A percentile compares a stretch with the other conserved stretches of the same genome.
Conservation (phyloP, 441 rosid genomes). For the Lepidium campestre region DNA sequence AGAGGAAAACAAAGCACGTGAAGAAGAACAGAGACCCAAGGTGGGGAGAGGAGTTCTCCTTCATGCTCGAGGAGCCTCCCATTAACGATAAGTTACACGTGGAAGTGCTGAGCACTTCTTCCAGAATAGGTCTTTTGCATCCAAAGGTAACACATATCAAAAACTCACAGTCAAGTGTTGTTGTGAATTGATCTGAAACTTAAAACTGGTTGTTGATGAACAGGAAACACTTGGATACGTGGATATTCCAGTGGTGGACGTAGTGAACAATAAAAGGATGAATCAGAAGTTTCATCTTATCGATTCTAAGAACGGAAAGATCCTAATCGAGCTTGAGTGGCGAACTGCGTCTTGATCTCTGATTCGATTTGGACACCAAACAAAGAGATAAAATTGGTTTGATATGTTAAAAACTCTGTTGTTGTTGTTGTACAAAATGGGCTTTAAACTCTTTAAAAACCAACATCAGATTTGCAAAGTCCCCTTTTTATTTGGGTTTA, state of each 20-base stretch:
- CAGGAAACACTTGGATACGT: conserved; percentile 83
- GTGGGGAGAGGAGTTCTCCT: conserved; percentile 88
- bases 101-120: conserved; percentile 76
- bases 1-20: conserved; percentile 73
- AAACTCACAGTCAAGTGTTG: not conserved
- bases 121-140: conserved; percentile 81
- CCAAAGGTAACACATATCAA: conserved; percentile 51
- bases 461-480: conserved; percentile 20
- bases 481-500: not conserved
- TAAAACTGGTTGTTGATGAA: conserved; percentile 3
- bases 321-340: conserved; percentile 91
- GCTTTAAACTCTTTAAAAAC: conserved; percentile 17
- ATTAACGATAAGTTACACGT: conserved; percentile 63
- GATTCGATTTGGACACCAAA: not conserved
- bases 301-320: conserved; percentile 78
- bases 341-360: conserved; percentile 39
- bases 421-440: conserved; percentile 30
- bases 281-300: conserved; percentile 87
- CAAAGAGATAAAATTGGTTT: conserved; percentile 15
- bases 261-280: conserved; percentile 75
- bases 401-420: conserved; percentile 1
- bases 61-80: conserved; percentile 78
- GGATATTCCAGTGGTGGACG: conserved; percentile 68
- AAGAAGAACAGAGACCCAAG: conserved; percentile 96
- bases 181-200: not conserved